Evolutionary conservation across 495 filamentous ascomycete species (phyloP), one percentile per base, ranked within the genome.

Genomic region (Talaromyces stipitatus): DNA sequence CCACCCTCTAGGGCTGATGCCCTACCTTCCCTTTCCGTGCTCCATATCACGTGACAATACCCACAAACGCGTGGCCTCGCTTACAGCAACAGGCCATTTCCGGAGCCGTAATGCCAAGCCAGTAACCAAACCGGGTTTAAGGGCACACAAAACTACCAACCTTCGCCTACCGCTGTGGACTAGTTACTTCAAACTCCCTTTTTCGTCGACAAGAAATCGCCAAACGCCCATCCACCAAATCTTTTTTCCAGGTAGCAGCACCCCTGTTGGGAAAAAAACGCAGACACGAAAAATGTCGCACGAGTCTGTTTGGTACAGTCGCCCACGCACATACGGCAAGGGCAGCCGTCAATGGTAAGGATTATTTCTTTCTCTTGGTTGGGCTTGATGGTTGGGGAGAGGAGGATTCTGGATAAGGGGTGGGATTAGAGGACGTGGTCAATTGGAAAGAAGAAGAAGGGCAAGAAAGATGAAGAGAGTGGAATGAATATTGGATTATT

Each of bases 231-330:
- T 33, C 12, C 30, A 12, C 20, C 45, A 18, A 24, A 48, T 48
- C 24, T 26, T n/a, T n/a, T n/a, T n/a, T n/a, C n/a, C n/a, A n/a
- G n/a, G n/a, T n/a, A n/a, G n/a, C n/a, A n/a, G n/a, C n/a, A n/a
- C n/a, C n/a, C n/a, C n/a, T n/a, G 24, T 26, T 20, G 45, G 24
- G 24, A 48, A 20, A 7, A 26, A 26, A 8, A 2, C 20, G 16
- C 6, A 9, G 20, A 48, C 22, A 48, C 22, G 45, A 28, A 82
- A 89, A 69, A 96, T 96, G 92, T 92, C 92, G 84, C 91, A 98
- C 91, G 94, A 97, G 82, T 89, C 87, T 64, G 91, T 98, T 79
- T 98, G 94, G 94, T 95, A 92, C 87, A 95, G 90, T 73, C 91
- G 94, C 72, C 94, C 94, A 64, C 88, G 92, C 61, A 77, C 71